phyloP scores from a whole-genome alignment of 139 green algal genomes.

The Chlamydomonas applanata region DNA sequence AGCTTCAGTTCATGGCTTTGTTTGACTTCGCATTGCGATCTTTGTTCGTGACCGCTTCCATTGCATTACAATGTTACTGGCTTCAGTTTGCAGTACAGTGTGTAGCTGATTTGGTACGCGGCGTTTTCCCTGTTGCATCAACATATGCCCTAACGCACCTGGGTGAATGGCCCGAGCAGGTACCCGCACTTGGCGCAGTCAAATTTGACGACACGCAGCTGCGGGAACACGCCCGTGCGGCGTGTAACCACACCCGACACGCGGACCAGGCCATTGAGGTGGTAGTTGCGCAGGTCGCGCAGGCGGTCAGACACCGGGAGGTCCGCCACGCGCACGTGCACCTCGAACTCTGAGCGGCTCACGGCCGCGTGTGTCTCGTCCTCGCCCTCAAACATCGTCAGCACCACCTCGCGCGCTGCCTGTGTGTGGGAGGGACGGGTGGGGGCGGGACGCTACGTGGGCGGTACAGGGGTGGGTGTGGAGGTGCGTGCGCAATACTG shows the following conservation, averaged over 20 bases:
- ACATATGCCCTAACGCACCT: conserved; percentile 38
- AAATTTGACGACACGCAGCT: conserved; percentile 90
- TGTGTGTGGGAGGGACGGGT: neutral
- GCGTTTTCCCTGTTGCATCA: too few species aligned
- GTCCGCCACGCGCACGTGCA: conserved; percentile 87
- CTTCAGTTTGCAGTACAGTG: too few species aligned
- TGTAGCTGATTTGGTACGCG: too few species aligned
- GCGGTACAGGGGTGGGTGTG: neutral
- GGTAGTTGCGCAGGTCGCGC: conserved; percentile 80
- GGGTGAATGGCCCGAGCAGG: conserved; percentile 87
- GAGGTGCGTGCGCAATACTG: neutral
- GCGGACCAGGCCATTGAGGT: conserved; percentile 88
- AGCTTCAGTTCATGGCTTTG: too few species aligned
- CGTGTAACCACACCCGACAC: conserved; percentile 92
- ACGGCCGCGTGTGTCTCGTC: conserved; percentile 25
- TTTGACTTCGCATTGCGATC: too few species aligned
- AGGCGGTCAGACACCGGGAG: conserved; percentile 90
- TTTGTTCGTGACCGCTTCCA: too few species aligned
- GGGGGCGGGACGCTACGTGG: too few species aligned
- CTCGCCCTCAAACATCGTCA: conserved; percentile 44
- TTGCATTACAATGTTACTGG: too few species aligned
- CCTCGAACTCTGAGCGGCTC: conserved; percentile 29
- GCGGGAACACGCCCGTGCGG: conserved; percentile 95
- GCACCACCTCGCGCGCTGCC: conserved; percentile 37
- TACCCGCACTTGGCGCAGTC: conserved; percentile 88